Evolutionary conservation across 2,329 filamentous ascomycete genomes (phyloP).

Genomic region (Exophiala aquamarina): DNA sequence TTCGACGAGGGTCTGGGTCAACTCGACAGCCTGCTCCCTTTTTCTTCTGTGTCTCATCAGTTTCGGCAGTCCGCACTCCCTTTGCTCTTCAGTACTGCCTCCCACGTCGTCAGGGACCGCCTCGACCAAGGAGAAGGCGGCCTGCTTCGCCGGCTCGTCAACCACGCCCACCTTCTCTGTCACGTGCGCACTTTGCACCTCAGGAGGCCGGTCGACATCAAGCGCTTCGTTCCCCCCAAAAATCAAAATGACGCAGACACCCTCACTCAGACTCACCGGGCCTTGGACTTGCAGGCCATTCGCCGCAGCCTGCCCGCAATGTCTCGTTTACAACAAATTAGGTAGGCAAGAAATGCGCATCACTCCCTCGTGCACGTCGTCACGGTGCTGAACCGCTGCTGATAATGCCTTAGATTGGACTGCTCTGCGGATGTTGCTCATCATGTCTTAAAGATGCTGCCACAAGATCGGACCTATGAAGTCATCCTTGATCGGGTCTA

Average conservation of each 20-base stretch:
- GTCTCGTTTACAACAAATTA: slow-evolving; percentile 18
- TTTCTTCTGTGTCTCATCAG: slow-evolving; percentile 15
- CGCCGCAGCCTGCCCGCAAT: slow-evolving; percentile 15
- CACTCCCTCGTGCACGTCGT: not conserved
- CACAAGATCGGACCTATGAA: slow-evolving; percentile 13
- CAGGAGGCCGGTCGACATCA: slow-evolving; percentile 3
- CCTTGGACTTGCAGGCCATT: slow-evolving; percentile 8
- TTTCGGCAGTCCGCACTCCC: slow-evolving; percentile 20
- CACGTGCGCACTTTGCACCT: slow-evolving; percentile 17
- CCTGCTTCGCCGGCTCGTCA: slow-evolving; percentile 9
- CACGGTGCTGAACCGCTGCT: not conserved
- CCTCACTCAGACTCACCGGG: slow-evolving; percentile 1
- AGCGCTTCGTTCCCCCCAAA: not conserved
- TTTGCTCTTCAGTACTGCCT: slow-evolving; percentile 16
- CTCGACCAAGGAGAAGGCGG: slow-evolving; percentile 9
- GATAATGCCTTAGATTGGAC: slow-evolving; percentile 10
- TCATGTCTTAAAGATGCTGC: slow-evolving; percentile 15
- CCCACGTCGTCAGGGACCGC: slow-evolving; percentile 17
- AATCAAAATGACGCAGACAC: not conserved
- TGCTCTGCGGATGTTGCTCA: slow-evolving; percentile 14
- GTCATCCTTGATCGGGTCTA: slow-evolving; percentile 19
- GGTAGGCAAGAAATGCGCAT: slow-evolving; percentile 4
- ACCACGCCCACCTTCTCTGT: slow-evolving; percentile 15
- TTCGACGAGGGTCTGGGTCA: slow-evolving; percentile 16
- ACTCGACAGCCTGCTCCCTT: slow-evolving; percentile 12